phyloP scores from a whole-genome alignment of 2,329 filamentous ascomycete genomes.

The Berkeleyomyces basicola region DNA sequence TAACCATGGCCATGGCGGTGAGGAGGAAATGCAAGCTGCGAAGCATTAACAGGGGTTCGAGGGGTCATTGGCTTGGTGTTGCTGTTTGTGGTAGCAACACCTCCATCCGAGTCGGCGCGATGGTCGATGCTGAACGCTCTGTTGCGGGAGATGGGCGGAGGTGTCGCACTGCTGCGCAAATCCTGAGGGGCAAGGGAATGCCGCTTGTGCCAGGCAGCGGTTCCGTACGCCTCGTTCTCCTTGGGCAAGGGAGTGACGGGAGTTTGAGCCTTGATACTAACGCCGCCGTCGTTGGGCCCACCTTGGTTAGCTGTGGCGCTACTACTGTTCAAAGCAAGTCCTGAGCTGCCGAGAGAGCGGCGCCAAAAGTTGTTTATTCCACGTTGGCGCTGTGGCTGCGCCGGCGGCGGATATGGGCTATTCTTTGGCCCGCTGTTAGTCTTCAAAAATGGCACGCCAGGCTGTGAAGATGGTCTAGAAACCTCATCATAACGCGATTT shows the following conservation, averaged over 20 bases:
- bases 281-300: slow-evolving; percentile 8
- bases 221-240: slow-evolving; percentile 21
- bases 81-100: neutral
- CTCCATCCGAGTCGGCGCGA: neutral
- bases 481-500: slow-evolving; percentile 4
- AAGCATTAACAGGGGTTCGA: slow-evolving; percentile 3
- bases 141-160: slow-evolving; percentile 38
- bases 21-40: slow-evolving; percentile 6
- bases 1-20: slow-evolving; percentile 4
- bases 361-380: slow-evolving; percentile 36
- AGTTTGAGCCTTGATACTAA: slow-evolving; percentile 11
- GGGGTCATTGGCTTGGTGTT: slow-evolving; percentile 2
- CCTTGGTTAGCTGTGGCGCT: slow-evolving; percentile 14
- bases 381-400: slow-evolving; percentile 17
- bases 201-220: slow-evolving; percentile 25
- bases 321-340: slow-evolving; percentile 12
- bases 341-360: slow-evolving; percentile 28
- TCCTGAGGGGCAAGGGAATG: slow-evolving; percentile 22
- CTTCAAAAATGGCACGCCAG: slow-evolving; percentile 5
- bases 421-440: slow-evolving; percentile 5
- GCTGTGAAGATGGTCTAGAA: slow-evolving; percentile 9
- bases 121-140: slow-evolving; percentile 14
- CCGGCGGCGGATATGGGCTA: slow-evolving; percentile 10
- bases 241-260: slow-evolving; percentile 9
- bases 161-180: slow-evolving; percentile 33